Evolutionary conservation across 2,329 filamentous ascomycete species (phyloP), one percentile per base, ranked within the genome.

Genomic region (Aureobasidium sp.): DNA sequence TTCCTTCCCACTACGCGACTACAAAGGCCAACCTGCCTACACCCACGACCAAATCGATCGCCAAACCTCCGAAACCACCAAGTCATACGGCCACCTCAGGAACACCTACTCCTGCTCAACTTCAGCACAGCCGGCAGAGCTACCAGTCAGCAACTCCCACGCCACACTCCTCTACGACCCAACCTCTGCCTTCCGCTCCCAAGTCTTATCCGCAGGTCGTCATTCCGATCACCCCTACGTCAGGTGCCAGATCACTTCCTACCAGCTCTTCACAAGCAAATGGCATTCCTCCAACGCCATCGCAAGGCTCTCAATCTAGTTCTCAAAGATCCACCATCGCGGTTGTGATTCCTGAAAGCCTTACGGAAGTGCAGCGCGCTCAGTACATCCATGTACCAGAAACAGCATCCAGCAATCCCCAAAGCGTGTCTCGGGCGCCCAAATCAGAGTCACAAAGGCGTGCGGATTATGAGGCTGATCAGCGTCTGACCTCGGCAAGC

Each of bases 291-390:
- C 31, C 50, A 43, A 66, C 65, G 4, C 27, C 27, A 20, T 55
- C 60, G 18, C 60, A 64, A 40, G 31, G 29, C 20, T 55, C 50
- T 53, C 40, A 47, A 23, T 29, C 48, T 13, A 40, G 31, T 16
- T 64, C 60, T 8, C 50, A 54, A 5, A 45, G 15, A 38, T 55
- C 60, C 3, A 42, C 20, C 23, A 45, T 65, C 20, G 36, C 58
- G 2, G 58, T 63, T 18, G 71, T 77, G 11, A 68, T 75, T 16
- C 67, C 73, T 2, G 61, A 67, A 13, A 66, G 68, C 27, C 63
- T 76, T 36, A 73, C 74, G 5, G 70, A 74, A n/a, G 71, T 71
- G 38, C 72, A 78, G 63, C 72, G 73, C n/a, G 72, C 74, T 16
- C 71, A 76, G 45, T 75, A 74, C 55, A 69, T 74, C 51, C n/a